Conservation (phyloP, 257 asterid species). For the Avicennia marina region DNA sequence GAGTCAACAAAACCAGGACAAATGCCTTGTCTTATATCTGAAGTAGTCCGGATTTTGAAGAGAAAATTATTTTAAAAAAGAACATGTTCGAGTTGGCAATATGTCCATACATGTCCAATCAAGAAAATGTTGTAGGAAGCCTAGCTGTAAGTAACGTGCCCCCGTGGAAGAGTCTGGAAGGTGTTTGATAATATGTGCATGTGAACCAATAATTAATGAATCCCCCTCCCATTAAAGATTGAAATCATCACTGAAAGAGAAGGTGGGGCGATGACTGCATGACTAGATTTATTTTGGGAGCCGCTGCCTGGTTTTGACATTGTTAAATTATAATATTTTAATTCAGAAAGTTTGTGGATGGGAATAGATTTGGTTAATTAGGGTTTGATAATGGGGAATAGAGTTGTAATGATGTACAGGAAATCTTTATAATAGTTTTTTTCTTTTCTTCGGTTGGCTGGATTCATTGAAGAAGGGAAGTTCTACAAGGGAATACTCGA, state of each 20-base stretch:
- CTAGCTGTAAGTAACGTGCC: conserved; percentile 40
- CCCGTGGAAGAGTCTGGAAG: conserved; percentile 29
- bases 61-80: not conserved
- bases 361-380: conserved; percentile 16
- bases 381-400: conserved; percentile 15
- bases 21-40: too few species aligned
- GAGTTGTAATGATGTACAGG: not conserved
- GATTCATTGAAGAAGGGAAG: not conserved
- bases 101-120: conserved; percentile 27
- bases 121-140: conserved; percentile 21
- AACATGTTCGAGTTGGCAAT: conserved; percentile 16
- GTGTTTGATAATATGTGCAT: conserved; percentile 19
- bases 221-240: too few species aligned
- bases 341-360: conserved; percentile 6
- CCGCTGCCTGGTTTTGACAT: too few species aligned
- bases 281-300: too few species aligned
- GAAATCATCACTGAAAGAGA: too few species aligned
- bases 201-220: conserved; percentile 18
- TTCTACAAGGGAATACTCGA: not conserved
- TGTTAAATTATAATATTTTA: conserved; percentile 3
- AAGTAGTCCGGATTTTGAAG: too few species aligned
- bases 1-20: too few species aligned
- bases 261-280: too few species aligned
- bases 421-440: conserved; percentile 28
- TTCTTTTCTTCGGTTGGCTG: too few species aligned